Percentiles rank a stretch among this genome's conserved stretches.
Evolutionary conservation across 2,329 filamentous ascomycete genomes (phyloP).

Genomic region (Calonectria pauciramosa): DNA sequence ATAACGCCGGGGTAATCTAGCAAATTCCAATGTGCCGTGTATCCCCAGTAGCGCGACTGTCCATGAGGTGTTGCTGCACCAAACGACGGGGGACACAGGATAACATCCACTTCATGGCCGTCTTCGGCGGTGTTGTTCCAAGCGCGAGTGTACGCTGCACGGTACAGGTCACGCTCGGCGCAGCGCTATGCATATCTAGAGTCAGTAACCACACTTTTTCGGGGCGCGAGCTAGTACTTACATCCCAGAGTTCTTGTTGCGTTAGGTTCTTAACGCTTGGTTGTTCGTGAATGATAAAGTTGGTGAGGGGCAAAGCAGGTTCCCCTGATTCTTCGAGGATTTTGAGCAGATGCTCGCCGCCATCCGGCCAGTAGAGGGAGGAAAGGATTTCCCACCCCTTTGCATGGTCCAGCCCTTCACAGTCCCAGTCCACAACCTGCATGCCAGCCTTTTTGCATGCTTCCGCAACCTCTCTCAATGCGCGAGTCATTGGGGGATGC

Average conservation of each 20-base stretch:
- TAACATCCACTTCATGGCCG: conserved; percentile 65
- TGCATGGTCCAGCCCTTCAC: conserved; percentile 67
- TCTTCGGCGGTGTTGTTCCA: conserved; percentile 53
- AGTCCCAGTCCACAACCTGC: conserved; percentile 66
- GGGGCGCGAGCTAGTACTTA: conserved; percentile 25
- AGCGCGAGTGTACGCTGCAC: conserved; percentile 51
- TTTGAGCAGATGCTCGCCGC: conserved; percentile 64
- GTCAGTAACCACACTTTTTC: not conserved
- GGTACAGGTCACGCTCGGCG: conserved; percentile 55
- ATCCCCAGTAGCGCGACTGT: conserved; percentile 69
- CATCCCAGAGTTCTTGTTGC: conserved; percentile 57
- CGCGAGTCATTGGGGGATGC: conserved; percentile 70
- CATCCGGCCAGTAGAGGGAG: conserved; percentile 71
- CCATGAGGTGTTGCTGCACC: conserved; percentile 61
- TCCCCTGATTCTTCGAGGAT: conserved; percentile 68
- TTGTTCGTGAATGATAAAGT: conserved; percentile 70
- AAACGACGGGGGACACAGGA: conserved; percentile 72
- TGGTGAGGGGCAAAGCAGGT: conserved; percentile 69
- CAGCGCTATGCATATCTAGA: conserved; percentile 43
- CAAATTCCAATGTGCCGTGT: conserved; percentile 77
- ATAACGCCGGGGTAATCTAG: conserved; percentile 75
- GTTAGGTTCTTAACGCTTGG: conserved; percentile 58
- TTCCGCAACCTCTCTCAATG: conserved; percentile 66
- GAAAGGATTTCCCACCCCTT: conserved; percentile 61
- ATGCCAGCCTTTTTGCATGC: conserved; percentile 64